Conservation (phyloP, 345 rosid species). For the Erysimum cheiranthoides region DNA sequence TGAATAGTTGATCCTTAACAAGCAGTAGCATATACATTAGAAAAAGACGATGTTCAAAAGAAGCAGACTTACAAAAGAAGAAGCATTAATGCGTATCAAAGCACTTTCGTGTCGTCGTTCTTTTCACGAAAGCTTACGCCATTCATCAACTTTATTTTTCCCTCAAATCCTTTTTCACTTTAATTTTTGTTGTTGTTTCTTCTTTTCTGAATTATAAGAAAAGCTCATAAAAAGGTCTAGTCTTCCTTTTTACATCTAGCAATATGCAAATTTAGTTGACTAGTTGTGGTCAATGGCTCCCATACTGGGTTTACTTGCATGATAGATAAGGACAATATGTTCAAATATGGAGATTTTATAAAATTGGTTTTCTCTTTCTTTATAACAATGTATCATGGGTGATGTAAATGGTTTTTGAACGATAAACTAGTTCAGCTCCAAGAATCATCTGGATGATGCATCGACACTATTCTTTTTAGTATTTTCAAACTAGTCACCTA, state of each 20-base stretch:
- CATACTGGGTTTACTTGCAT: no score
- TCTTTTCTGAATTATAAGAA: background rate
- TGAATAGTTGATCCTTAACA: background rate
- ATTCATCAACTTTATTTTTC: constrained; percentile 15
- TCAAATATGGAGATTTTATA: no score
- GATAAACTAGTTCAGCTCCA: no score
- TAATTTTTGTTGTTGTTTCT: background rate
- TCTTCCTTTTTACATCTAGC: background rate
- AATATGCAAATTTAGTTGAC: background rate
- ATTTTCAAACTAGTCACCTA: no score
- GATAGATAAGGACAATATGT: no score
- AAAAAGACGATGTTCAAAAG: constrained; percentile 7
- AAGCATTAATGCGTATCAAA: constrained; percentile 17
- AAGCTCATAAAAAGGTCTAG: background rate
- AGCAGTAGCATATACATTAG: background rate
- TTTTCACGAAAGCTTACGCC: constrained; percentile 11
- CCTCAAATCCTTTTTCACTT: background rate
- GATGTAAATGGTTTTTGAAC: no score
- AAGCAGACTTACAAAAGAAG: background rate
- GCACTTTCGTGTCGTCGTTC: constrained; percentile 13
- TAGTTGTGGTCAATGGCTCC: background rate
- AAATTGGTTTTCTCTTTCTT: no score
- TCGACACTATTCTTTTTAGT: no score
- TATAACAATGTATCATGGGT: no score
- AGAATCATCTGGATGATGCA: no score